Evolutionary conservation across 2,329 filamentous ascomycete species (phyloP).

Genomic region (Alternaria postmessia): DNA sequence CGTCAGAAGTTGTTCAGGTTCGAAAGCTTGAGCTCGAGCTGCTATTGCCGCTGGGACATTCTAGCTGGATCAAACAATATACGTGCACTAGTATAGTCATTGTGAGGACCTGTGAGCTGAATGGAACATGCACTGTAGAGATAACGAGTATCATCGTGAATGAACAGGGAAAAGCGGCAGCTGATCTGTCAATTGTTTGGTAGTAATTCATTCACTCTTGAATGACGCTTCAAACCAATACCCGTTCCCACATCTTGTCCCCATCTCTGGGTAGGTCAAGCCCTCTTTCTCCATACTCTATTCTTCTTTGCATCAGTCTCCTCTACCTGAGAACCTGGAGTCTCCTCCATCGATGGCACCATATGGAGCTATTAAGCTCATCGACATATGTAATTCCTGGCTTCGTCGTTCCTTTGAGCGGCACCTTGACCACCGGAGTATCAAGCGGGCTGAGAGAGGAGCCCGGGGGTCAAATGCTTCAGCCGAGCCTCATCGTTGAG

Average conservation of each 20-base stretch:
- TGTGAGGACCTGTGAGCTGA: neutral
- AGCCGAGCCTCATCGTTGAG: neutral
- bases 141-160: neutral
- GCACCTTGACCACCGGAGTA: neutral
- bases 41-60: neutral
- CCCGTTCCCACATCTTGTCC: neutral
- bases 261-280: neutral
- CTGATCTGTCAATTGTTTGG: neutral
- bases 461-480: neutral
- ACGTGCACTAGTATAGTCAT: neutral
- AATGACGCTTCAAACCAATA: neutral
- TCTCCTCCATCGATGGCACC: neutral
- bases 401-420: neutral
- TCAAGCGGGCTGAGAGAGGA: neutral
- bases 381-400: neutral
- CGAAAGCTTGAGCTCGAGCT: neutral
- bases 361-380: neutral
- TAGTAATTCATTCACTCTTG: neutral
- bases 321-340: neutral
- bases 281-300: neutral
- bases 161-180: neutral
- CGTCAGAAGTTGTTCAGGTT: neutral
- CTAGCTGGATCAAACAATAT: neutral
- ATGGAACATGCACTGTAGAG: neutral
- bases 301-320: neutral